phyloP scores from a whole-genome alignment of 441 rosid genomes.

The Sinapis alba region DNA sequence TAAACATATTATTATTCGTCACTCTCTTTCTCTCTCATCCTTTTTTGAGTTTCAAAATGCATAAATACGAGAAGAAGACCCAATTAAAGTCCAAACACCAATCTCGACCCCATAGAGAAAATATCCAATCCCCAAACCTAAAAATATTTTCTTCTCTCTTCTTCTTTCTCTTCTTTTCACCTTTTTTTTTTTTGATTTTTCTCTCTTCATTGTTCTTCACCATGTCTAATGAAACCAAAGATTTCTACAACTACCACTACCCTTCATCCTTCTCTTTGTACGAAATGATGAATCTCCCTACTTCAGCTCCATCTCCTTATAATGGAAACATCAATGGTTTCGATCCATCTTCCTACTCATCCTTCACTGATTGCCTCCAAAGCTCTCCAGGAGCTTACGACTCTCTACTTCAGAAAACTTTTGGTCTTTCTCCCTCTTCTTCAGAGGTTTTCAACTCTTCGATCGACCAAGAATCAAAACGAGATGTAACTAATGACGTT shows the following conservation, averaged over 20 bases:
- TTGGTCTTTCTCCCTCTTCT: constrained; percentile 61
- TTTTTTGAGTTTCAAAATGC: constrained; percentile 36
- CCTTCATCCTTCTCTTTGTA: constrained; percentile 45
- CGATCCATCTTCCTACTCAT: constrained; percentile 37
- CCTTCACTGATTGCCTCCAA: constrained; percentile 60
- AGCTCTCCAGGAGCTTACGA: constrained; percentile 49
- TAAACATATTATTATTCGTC: constrained; percentile 18
- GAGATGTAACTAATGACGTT: constrained; percentile 31
- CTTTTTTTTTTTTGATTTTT: neutral
- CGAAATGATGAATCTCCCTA: constrained; percentile 36
- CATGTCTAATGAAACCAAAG: constrained; percentile 55
- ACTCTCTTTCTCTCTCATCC: constrained; percentile 16
- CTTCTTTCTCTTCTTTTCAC: constrained; percentile 2
- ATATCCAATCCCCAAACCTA: constrained; percentile 40
- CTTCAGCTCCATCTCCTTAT: constrained; percentile 19
- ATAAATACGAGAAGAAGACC: constrained; percentile 41
- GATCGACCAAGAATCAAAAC: constrained; percentile 36
- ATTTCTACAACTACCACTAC: constrained; percentile 45
- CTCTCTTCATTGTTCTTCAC: constrained; percentile 19
- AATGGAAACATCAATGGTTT: constrained; percentile 35
- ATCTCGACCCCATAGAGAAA: constrained; percentile 18
- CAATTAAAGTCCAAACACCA: constrained; percentile 41
- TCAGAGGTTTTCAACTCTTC: constrained; percentile 54
- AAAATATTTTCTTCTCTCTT: constrained; percentile 27
- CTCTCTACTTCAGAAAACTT: constrained; percentile 40